Base-by-base conservation (phyloP, 2,329 filamentous ascomycete genomes). In the Fusarium sp. region DNA sequence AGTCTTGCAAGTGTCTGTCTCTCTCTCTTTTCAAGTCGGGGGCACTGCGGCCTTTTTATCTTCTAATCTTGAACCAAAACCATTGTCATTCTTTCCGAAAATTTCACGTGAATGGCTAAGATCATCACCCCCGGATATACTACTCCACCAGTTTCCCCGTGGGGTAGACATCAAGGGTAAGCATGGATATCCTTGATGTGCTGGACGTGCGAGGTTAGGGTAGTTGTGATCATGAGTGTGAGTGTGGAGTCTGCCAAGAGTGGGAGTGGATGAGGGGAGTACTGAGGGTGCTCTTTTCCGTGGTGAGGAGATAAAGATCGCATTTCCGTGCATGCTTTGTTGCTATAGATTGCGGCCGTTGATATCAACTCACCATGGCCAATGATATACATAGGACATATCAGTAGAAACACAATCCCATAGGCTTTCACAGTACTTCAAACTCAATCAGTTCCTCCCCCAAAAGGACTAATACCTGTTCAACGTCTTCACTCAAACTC, bases 81-180 rank as follows among this genome's bases (percentile, higher is more conserved):
- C 13, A 46, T 57, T 46, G 28, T 48, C 43, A 8, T 42, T 48
- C 29, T 37, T 31, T 55, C 35, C 50, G 35, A 39, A 28, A 20
- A 38, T n/a, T 31, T 12, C 28, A 41, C 59, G 13, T 31, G 47
- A 60, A 54, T 43, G 39, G 39, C 13, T 42, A 54, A 46, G 63
- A 68, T 70, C 55, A 28, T 33, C 59, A 33, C 18, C 31, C 41
- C 42, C 66, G 20, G 13, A 57, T 10, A 12, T 48, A 16, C 6
- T 63, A 53, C 62, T 69, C 69, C 68, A 66, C 70, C 24, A 47
- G 55, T 24, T 68, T 69, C 70, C 70, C 70, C 69, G 66, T 59
- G 70, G 70, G 70, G 69, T 66, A 66, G 33, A 4, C 61, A 61
- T 31, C 54, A 48, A 37, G 61, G 57, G 57, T 41, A 52, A 28